A percentile compares a stretch with the other conserved stretches of the same genome.
These are phyloP conservation scores for Macrolepiota albuminosa DNA, from an alignment of 768 basidiomycete genomes.

Conservation along the genomic window DNA sequence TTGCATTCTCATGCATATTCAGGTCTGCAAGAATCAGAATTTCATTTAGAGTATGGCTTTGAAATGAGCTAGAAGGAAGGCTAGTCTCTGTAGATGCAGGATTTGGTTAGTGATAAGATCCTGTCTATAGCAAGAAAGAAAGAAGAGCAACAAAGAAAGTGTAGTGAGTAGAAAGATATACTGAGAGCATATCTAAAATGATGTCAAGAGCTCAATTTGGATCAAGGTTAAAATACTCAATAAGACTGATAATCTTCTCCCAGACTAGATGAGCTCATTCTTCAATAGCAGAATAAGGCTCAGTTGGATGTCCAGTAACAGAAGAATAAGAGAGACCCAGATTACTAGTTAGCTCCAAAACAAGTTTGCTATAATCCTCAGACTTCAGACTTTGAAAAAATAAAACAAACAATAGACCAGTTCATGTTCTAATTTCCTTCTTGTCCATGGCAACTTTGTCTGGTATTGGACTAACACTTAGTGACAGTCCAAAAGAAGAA, in stretches of 20 bases:
- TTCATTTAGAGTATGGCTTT: slow-evolving; percentile 63
- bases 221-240: slow-evolving; percentile 95
- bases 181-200: slow-evolving; percentile 86
- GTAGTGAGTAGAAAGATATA: slow-evolving; percentile 78
- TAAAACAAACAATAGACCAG: slow-evolving; percentile 70
- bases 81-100: slow-evolving; percentile 33
- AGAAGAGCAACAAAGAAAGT: slow-evolving; percentile 86
- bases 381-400: slow-evolving; percentile 40
- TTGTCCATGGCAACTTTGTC: slow-evolving; percentile 65
- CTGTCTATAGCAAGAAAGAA: slow-evolving; percentile 85
- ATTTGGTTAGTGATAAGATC: slow-evolving; percentile 34
- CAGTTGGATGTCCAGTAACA: slow-evolving; percentile 59
- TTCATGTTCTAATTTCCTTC: slow-evolving; percentile 78
- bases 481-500: too few relatives aligned
- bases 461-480: slow-evolving; percentile 57
- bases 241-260: slow-evolving; percentile 83
- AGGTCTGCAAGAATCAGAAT: slow-evolving; percentile 54
- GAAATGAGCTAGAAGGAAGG: slow-evolving; percentile 36
- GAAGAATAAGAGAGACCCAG: slow-evolving; percentile 73
- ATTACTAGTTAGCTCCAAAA: slow-evolving; percentile 74
- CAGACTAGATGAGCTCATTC: slow-evolving; percentile 66
- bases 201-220: slow-evolving; percentile 93
- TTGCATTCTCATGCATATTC: slow-evolving; percentile 16
- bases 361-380: slow-evolving; percentile 94
- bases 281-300: slow-evolving; percentile 51